A percentile compares a stretch with the other conserved stretches of the same genome.
Evolutionary conservation across 2,329 filamentous ascomycete species (phyloP).

Genomic region (Xylaria sp.): DNA sequence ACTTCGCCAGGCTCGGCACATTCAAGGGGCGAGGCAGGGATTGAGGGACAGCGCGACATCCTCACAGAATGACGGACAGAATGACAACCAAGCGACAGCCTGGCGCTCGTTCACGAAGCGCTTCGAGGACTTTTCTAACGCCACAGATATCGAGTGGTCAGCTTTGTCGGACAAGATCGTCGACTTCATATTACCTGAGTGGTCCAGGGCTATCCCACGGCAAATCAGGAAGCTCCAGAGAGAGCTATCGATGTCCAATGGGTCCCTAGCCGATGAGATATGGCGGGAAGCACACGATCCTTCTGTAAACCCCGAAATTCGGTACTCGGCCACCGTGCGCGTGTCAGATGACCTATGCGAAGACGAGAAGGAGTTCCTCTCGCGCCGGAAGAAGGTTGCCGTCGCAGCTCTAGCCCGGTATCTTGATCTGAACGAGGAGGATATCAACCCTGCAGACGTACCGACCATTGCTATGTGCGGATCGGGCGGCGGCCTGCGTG

Average conservation of each 20-base stretch:
- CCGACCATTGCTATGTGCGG: slow-evolving; percentile 93
- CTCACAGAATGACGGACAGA: slow-evolving; percentile 20
- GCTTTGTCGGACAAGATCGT: slow-evolving; percentile 65
- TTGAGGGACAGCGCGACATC: slow-evolving; percentile 22
- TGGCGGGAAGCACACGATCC: slow-evolving; percentile 91
- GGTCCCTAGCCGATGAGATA: slow-evolving; percentile 88
- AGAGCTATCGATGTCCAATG: slow-evolving; percentile 85
- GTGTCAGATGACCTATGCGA: slow-evolving; percentile 81
- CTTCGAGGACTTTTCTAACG: slow-evolving; percentile 60
- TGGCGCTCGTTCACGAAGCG: slow-evolving; percentile 55
- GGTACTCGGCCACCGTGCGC: slow-evolving; percentile 79
- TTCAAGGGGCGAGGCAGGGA: slow-evolving; percentile 22
- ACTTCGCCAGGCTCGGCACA: slow-evolving; percentile 35
- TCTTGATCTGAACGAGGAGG: slow-evolving; percentile 74
- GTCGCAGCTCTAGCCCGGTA: slow-evolving; percentile 80
- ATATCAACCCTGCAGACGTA: slow-evolving; percentile 91
- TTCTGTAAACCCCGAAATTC: slow-evolving; percentile 83
- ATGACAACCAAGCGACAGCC: slow-evolving; percentile 42
- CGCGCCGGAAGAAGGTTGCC: slow-evolving; percentile 70
- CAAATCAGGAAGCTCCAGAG: slow-evolving; percentile 83
- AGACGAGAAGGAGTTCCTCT: slow-evolving; percentile 79
- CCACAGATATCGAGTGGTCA: slow-evolving; percentile 62
- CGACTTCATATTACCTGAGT: slow-evolving; percentile 78
- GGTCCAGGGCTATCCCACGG: slow-evolving; percentile 77
- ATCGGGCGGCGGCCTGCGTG: slow-evolving; percentile 88